Evolutionary conservation across 345 rosid genomes (phyloP), one percentile per base, ranked within the genome.

Genomic region (Moricandia moricandioides): DNA sequence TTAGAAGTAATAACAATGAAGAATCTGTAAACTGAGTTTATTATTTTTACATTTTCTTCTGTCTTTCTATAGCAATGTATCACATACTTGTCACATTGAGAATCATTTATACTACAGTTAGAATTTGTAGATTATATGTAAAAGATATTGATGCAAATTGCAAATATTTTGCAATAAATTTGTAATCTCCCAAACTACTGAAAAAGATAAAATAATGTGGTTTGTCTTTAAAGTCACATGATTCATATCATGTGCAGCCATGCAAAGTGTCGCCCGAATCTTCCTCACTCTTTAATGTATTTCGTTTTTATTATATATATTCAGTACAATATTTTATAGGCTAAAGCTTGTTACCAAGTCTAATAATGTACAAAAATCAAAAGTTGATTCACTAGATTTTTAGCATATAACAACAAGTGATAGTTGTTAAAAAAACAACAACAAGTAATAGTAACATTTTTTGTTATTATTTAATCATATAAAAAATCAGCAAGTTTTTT

Each of bases 1-100:
- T 95, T 66, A 82, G 97, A 77, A 86, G 40, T 7, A 64, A 18
- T 14, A 54, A 67, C 30, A 30, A 39, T 35, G 74, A 30, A 67
- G 70, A 67, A 78, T 67, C 74, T 68, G 70, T 67, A 62, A 60
- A 73, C 60, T 72, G 61, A 78, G 70, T 61, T 60, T 66, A 65
- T 40, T 52, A 45, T 33, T 60, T 62, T 61, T 54, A 52, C 35
- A 14, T 29, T 7, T 31, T 70, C 51, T 55, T 76, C 74, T 39
- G 29, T 52, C 31, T 68, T 30, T 37, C 0, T 62, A 43, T 67
- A 31, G 24, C 52, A 59, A 54, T 67, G 34, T 73, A 43, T 68
- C 61, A 49, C 55, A 65, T 55, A 77, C 67, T 45, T 71, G 31
- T 47, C 24, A 12, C 0, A 12, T 30, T 71, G 17, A 71, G 40